Evolutionary conservation across 495 filamentous ascomycete species (phyloP), one percentile per base, ranked within the genome.

Genomic region (Penicillium soppii): DNA sequence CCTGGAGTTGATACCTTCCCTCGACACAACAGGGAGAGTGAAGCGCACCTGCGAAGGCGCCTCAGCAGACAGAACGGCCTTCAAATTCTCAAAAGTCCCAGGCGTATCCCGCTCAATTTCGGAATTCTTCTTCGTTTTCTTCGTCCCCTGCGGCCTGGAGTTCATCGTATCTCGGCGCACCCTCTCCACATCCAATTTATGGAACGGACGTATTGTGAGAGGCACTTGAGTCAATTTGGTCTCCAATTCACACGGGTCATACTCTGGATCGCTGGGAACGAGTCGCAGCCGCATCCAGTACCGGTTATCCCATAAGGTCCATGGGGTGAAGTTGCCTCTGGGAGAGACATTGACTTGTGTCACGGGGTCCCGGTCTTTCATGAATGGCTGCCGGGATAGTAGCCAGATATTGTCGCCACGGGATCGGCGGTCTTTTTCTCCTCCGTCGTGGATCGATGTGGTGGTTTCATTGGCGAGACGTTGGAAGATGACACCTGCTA

Each of bases 251-350:
- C 2, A 29, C 2, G 20, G 10, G 7, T 47, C 30, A 5, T 17
- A 10, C 2, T 12, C 23, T 7, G 20, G 7, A 9, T 50, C 23
- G 20, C 45, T 38, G 3, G 58, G 52, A 37, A 13, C 21, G 12
- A 62, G 8, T 47, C 61, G 54, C 9, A 90, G 33, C 4, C 84
- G 79, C 29, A 95, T 69, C 92, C 92, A 97, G 71, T 80, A 96
- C 7, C 92, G 80, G 8, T 86, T 80, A 63, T 97, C 92, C 80
- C 83, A 96, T 1, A 94, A 71, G 3, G 26, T 53, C 68, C 72
- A 70, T 1, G 58, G 55, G 1, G 63, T 54, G 16, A 52, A 58
- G 15, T n/a, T 37, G 32, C 38, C 41, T 10, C 16, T 22, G 5
- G 49, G 45, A 10, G 56, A 41, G 25, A 62, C 20, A 0, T 54